A percentile compares a stretch with the other conserved stretches of the same genome.
Evolutionary conservation across 139 green algal species (phyloP).

Genomic region (Bryopsis sp.): DNA sequence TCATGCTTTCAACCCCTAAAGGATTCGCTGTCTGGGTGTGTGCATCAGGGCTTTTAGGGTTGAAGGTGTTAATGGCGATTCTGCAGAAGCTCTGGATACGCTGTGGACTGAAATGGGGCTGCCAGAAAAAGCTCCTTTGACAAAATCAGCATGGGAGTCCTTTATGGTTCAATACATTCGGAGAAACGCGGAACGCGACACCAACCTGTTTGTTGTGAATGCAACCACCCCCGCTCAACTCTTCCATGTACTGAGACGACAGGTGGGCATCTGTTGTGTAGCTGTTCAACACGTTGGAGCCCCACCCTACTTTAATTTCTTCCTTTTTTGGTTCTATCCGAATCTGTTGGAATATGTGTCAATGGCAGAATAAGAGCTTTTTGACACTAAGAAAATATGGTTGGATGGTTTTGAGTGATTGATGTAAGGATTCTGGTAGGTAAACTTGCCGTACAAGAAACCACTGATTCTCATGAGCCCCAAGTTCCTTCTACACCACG

Average conservation of each 20-base stretch:
- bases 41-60: slow-evolving; percentile 5
- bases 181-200: slow-evolving; percentile 38
- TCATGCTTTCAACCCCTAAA: too few species aligned
- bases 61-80: not conserved
- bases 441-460: slow-evolving; percentile 39
- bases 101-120: slow-evolving; percentile 51
- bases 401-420: too few species aligned
- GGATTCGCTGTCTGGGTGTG: not conserved
- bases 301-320: not conserved
- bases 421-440: slow-evolving; percentile 19
- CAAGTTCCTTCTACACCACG: slow-evolving; percentile 70
- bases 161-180: slow-evolving; percentile 58
- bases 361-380: too few species aligned
- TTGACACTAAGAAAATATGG: too few species aligned
- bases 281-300: not conserved
- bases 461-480: slow-evolving; percentile 52
- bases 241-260: slow-evolving; percentile 56
- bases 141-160: slow-evolving; percentile 39
- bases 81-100: slow-evolving; percentile 16
- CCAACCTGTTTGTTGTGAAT: slow-evolving; percentile 56
- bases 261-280: slow-evolving; percentile 34
- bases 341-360: too few species aligned
- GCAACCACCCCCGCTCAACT: slow-evolving; percentile 61
- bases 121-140: slow-evolving; percentile 18
- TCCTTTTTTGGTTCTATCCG: not conserved